Base-by-base conservation (phyloP, 2,329 filamentous ascomycete genomes). In the Hypoxylon sp. region DNA sequence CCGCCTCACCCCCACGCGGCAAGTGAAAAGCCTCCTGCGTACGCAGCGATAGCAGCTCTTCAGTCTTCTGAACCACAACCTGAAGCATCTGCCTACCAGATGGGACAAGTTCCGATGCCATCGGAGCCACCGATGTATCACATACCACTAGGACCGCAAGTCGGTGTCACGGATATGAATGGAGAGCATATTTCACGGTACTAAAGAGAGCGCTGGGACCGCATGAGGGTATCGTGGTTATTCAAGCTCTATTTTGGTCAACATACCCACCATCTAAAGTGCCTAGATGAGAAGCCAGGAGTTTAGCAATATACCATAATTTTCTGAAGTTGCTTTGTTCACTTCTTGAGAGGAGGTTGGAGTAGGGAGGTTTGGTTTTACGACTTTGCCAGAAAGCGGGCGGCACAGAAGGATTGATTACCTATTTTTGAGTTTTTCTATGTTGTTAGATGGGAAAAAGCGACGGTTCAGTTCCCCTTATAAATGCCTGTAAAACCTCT, bases 111-210 rank as follows among this genome's bases (percentile, higher is more conserved):
- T 4, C 68, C 70, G 1, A 31, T 57, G 17, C 39, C 51, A 17
- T 17, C 37, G n/a, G 67, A 65, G 11, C 65, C 56, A 19, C 52
- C 59, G 5, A 46, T 63, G 50, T 72, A 70, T 29, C 63, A 72
- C 19, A 44, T 72, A 48, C 64, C 70, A 26, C 37, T 33, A 53
- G 22, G 31, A 19, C 62, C 70, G 6, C 48, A 47, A 8, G 11
- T 51, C n/a, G 54, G 53, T 0, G 42, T 54, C 24, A 57, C 42
- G 39, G 58, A 67, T 50, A 48, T 59, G 39, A 67, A 67, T 31
- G 70, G 70, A 47, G 63, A 73, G 26, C 60, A 65, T 19, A 63
- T 72, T 53, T 22, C 65, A n/a, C 70, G 73, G 17, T 74, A 74
- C 51, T 75, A 48, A 58, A n/a, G 37, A 37, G 37, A 51, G 48